Evolutionary conservation across 208 protist genomes (phyloP).

Genomic region (Acanthamoeba rhysodes): DNA sequence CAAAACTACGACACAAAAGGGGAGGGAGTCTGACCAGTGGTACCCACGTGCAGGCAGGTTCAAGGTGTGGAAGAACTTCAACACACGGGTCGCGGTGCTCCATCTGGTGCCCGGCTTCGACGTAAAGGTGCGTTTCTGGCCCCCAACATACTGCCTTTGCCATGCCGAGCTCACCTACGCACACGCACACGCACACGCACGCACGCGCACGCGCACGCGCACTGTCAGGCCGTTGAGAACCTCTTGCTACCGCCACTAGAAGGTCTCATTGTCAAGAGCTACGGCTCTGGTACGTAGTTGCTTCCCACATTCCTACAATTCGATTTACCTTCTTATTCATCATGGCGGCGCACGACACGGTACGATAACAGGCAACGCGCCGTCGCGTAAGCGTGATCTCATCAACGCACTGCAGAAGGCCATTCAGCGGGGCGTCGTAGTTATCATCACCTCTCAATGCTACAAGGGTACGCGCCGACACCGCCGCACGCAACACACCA

Average conservation of each 20-base stretch:
- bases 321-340: neutral
- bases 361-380: neutral
- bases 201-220: too few relatives aligned
- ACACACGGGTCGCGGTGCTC: constrained; percentile 31
- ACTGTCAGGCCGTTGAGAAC: neutral
- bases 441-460: constrained; percentile 41
- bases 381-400: neutral
- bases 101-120: constrained; percentile 25
- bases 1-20: neutral
- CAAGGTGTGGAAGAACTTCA: constrained; percentile 26
- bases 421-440: neutral
- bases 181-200: neutral
- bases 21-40: too few relatives aligned
- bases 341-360: too few relatives aligned
- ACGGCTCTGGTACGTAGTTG: neutral
- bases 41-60: constrained; percentile 1
- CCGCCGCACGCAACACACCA: neutral
- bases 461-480: neutral
- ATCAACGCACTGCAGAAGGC: constrained; percentile 25
- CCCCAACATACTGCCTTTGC: neutral
- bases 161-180: neutral
- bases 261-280: constrained; percentile 21
- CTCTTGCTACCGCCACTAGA: constrained; percentile 1
- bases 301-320: neutral
- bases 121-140: neutral